These are phyloP conservation scores for Corinectria fuckeliana DNA, from an alignment of 2,329 filamentous ascomycete genomes.

Conservation along the genomic window DNA sequence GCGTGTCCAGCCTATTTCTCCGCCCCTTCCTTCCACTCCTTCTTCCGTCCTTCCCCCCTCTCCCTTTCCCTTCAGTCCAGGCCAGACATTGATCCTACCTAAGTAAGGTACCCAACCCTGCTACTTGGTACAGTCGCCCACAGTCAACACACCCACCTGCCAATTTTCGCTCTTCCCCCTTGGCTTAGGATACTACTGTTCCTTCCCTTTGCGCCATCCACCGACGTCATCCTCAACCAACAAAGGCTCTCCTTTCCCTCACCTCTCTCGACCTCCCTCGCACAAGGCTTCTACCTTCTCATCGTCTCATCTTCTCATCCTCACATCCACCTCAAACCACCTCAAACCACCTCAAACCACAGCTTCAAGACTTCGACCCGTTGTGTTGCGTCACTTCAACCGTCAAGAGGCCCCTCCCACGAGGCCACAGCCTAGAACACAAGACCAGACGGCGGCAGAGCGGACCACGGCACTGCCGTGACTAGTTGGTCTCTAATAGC, in stretches of 20 bases:
- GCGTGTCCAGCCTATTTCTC: constrained; percentile 1
- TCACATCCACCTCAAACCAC: too few relatives aligned
- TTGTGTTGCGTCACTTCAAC: constrained; percentile 25
- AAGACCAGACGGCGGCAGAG: constrained; percentile 31
- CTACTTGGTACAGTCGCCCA: neutral
- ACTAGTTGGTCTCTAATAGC: constrained; percentile 32
- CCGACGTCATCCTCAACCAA: neutral
- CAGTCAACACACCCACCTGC: constrained; percentile 11
- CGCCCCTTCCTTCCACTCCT: constrained; percentile 17
- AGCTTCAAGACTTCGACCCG: constrained; percentile 1
- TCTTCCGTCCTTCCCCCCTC: constrained; percentile 3
- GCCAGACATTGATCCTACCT: constrained; percentile 12
- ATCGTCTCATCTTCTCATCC: too few relatives aligned
- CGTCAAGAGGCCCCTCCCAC: constrained; percentile 17
- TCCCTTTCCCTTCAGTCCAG: neutral
- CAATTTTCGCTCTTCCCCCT: constrained; percentile 2
- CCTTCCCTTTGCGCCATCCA: neutral
- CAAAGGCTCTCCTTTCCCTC: neutral
- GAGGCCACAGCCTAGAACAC: constrained; percentile 21
- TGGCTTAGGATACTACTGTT: neutral
- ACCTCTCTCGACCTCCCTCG: neutral
- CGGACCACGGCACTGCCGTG: constrained; percentile 38
- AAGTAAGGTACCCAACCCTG: too few relatives aligned
- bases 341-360: neutral
- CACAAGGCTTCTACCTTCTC: neutral